These are phyloP conservation scores for Tillandsia leiboldiana DNA, from an alignment of 176 grass and related monocot genomes.

Conservation along the genomic window DNA sequence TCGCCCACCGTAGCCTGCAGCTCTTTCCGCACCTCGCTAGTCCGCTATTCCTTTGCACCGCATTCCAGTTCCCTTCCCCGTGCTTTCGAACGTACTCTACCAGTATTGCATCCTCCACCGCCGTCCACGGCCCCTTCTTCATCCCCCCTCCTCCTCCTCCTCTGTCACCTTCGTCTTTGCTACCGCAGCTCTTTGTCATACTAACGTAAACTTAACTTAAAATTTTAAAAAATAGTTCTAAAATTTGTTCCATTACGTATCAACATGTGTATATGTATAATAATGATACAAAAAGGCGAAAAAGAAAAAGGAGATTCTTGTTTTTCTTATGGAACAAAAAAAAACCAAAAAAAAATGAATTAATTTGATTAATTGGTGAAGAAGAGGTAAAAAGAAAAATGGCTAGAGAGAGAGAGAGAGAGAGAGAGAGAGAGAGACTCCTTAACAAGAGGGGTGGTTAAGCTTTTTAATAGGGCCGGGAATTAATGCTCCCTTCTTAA, in stretches of 20 bases:
- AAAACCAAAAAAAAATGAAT: background rate
- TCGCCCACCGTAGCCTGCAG: constrained; percentile 86
- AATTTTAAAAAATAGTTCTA: background rate
- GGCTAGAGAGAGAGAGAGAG: background rate
- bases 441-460: constrained; percentile 5
- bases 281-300: no score
- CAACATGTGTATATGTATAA: no score
- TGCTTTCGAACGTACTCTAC: constrained; percentile 65
- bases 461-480: constrained; percentile 15
- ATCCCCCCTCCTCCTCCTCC: constrained; percentile 9
- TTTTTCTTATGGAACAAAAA: background rate
- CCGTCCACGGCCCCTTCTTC: constrained; percentile 93
- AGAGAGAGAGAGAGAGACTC: constrained; percentile 4
- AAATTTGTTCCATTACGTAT: background rate
- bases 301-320: no score
- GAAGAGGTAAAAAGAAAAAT: constrained; percentile 5
- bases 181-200: background rate
- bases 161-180: background rate
- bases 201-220: background rate
- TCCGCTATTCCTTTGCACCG: constrained; percentile 61
- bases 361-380: background rate
- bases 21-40: constrained; percentile 86
- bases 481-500: background rate
- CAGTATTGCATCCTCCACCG: constrained; percentile 66
- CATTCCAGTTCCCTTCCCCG: constrained; percentile 84